Percentiles rank a stretch among this genome's conserved stretches.
Conservation (phyloP, 441 rosid genomes). For the Pelargonium cotyledonis region DNA sequence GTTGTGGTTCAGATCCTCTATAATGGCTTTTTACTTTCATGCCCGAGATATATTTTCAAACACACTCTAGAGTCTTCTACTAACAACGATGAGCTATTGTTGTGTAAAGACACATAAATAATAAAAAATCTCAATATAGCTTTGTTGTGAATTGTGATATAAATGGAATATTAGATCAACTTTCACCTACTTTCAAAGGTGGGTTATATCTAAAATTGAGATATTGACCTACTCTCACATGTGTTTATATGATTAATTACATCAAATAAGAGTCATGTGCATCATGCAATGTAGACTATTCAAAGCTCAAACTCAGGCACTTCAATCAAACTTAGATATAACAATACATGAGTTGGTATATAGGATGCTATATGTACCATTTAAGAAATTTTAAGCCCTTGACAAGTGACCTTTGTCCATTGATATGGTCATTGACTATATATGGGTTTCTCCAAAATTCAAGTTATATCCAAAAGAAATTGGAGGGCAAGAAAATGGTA, state of each 20-base stretch:
- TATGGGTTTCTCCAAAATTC: too few relatives aligned
- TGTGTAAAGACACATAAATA: too few relatives aligned
- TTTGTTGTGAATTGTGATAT: not conserved
- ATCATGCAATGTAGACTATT: not conserved
- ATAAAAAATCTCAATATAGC: too few relatives aligned
- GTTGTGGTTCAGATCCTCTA: too few relatives aligned
- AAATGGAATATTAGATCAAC: too few relatives aligned
- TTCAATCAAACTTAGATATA: not conserved
- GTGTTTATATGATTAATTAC: not conserved
- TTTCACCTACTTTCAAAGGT: not conserved
- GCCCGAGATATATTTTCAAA: too few relatives aligned
- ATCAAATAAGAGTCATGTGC: constrained; percentile 4
- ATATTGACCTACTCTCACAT: not conserved
- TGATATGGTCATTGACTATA: not conserved
- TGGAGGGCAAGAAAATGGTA: too few relatives aligned
- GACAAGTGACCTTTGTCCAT: not conserved
- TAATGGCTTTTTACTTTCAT: too few relatives aligned
- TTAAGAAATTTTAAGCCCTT: not conserved
- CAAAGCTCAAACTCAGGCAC: not conserved
- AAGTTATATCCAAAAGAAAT: too few relatives aligned
- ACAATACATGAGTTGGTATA: not conserved
- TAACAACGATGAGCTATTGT: too few relatives aligned
- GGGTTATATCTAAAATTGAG: not conserved
- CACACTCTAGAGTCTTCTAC: too few relatives aligned
- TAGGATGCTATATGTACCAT: not conserved